Base-by-base conservation (phyloP, 2,329 filamentous ascomycete species). In the Annulohypoxylon truncatum region DNA sequence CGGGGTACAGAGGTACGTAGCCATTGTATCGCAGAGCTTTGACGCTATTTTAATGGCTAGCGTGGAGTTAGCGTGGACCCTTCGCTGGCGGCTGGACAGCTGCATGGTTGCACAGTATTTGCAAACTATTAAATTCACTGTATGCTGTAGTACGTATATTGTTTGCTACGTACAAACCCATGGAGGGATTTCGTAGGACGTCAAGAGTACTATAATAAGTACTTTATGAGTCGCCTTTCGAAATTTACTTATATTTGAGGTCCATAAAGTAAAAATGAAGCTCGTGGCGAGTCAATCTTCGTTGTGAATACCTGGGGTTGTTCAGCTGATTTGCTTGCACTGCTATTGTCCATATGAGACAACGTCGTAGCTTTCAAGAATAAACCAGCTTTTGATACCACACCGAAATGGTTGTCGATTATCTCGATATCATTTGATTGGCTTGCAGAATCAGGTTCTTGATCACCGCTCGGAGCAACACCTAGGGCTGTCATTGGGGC, bases 361-460 rank as follows among this genome's bases (percentile, higher is more conserved):
- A 60, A 13, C 18, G 60, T 31, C 8, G 52, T 56, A 15, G 55
- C 62, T 57, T 65, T 70, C 42, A 89, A 61, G 68, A 85, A 90
- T 13, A 91, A 74, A 4, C 89, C 90, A 13, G 84, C 79, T 53
- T 87, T 84, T 0, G 90, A 89, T 15, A 90, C 78, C 8, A 85
- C 88, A 20, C 90, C 90, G 73, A 93, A 92, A 61, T 84, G 81
- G 24, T 77, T 77, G 2, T 66, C 69, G 3, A 77, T 31, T 8
- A 81, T 42, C 13, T 75, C 58, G 5, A 77, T 40, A 4, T 68
- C 60, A 15, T 64, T 77, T 60, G 63, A 67, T 58, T 51, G 72
- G 73, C 60, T 62, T 50, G 33, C 46, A 9, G 57, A 13, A 29
- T 31, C 29, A 9, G 66, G 28, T 10, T 73, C 71, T 26, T 63